phyloP scores from a whole-genome alignment of 192 early-diverging fungal genomes.

The Coemansia javaensis region DNA sequence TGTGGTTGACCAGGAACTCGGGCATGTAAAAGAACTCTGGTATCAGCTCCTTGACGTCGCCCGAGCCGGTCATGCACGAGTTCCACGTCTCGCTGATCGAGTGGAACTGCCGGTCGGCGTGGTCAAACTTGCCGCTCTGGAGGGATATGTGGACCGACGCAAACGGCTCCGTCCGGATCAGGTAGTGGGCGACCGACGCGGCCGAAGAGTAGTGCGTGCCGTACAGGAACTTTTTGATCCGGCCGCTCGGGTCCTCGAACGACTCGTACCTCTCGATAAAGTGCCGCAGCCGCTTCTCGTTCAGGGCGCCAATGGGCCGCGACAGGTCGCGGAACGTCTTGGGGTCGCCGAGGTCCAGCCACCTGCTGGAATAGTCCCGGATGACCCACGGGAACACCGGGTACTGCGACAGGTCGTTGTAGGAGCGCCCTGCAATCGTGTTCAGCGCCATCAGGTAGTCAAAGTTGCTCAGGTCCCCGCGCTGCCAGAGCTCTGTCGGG shows the following conservation, averaged over 20 bases:
- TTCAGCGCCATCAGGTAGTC: slow-evolving; percentile 95
- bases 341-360: slow-evolving; percentile 75
- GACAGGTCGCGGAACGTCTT: slow-evolving; percentile 81
- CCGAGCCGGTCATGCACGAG: slow-evolving; percentile 68
- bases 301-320: slow-evolving; percentile 86
- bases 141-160: slow-evolving; percentile 52
- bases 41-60: slow-evolving; percentile 88
- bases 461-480: slow-evolving; percentile 86
- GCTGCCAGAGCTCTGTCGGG: slow-evolving; percentile 77
- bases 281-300: slow-evolving; percentile 43
- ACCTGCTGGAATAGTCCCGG: slow-evolving; percentile 68
- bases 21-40: slow-evolving; percentile 96
- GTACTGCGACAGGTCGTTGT: slow-evolving; percentile 91
- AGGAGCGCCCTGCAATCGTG: slow-evolving; percentile 77
- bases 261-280: slow-evolving; percentile 55
- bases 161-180: slow-evolving; percentile 89
- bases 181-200: slow-evolving; percentile 81
- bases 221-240: slow-evolving; percentile 73
- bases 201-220: slow-evolving; percentile 97
- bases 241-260: slow-evolving; percentile 61
- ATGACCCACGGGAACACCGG: slow-evolving; percentile 96
- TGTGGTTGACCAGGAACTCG: slow-evolving; percentile 79
- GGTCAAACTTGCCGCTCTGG: slow-evolving; percentile 76
- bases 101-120: slow-evolving; percentile 76
- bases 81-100: slow-evolving; percentile 72